Conservation (phyloP, 805 yeast species). For the Vanderwaltozyma yarrowii region DNA sequence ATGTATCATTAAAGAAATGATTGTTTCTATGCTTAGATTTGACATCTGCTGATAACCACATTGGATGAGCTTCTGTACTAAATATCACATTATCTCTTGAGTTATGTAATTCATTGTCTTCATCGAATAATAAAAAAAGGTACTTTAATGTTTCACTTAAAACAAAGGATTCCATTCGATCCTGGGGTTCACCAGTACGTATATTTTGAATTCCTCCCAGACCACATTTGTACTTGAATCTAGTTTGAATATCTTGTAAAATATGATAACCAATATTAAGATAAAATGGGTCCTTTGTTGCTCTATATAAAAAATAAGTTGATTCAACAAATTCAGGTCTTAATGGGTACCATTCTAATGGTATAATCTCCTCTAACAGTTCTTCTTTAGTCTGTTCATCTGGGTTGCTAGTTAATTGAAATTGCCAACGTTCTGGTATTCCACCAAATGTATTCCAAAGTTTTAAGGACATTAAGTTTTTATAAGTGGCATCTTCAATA, state of each 20-base stretch:
- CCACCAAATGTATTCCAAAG: slow-evolving; percentile 73
- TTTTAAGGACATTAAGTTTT: slow-evolving; percentile 57
- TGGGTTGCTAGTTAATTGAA: slow-evolving; percentile 6
- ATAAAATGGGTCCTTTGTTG: slow-evolving; percentile 80
- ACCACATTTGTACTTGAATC: slow-evolving; percentile 61
- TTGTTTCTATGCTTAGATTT: slow-evolving; percentile 19
- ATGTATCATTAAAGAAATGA: slow-evolving; percentile 13
- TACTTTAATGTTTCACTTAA: slow-evolving; percentile 82
- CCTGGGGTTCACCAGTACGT: slow-evolving; percentile 48
- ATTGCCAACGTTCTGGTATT: slow-evolving; percentile 84
- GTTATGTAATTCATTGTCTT: slow-evolving; percentile 43
- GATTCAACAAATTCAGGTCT: slow-evolving; percentile 91
- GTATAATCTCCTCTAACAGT: slow-evolving; percentile 2
- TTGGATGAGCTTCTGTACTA: slow-evolving; percentile 87
- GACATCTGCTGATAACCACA: slow-evolving; percentile 49
- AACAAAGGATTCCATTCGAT: slow-evolving; percentile 88
- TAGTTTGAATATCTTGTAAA: slow-evolving; percentile 41
- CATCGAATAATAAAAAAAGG: slow-evolving; percentile 69
- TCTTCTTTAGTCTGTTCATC: not conserved
- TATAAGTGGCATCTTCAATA: slow-evolving; percentile 47
- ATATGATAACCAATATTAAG: slow-evolving; percentile 63
- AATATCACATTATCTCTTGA: slow-evolving; percentile 38
- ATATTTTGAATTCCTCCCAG: slow-evolving; percentile 69
- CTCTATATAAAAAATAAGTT: slow-evolving; percentile 70
- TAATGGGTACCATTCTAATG: slow-evolving; percentile 83